Evolutionary conservation across 1,284 basidiomycete species (phyloP).

Genomic region (Ganoderma meredithae): DNA sequence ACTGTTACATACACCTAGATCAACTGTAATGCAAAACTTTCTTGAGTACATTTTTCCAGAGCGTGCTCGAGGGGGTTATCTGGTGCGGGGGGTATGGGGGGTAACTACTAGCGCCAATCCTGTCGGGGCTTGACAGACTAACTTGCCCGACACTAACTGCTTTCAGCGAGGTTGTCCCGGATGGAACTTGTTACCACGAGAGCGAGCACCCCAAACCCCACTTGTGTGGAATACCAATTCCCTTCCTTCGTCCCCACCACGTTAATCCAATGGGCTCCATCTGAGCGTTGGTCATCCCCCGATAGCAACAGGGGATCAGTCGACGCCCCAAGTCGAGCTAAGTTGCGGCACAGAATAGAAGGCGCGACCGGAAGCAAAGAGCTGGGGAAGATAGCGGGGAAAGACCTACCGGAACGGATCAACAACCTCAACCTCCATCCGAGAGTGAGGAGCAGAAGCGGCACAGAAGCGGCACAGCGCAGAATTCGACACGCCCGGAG

Average conservation of each 20-base stretch:
- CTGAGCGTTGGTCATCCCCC: background rate
- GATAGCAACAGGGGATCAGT: background rate
- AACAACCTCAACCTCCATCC: background rate
- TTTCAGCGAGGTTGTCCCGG: background rate
- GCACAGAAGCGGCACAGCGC: background rate
- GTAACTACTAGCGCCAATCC: background rate
- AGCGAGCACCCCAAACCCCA: background rate
- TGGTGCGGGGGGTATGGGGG: background rate
- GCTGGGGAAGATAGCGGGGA: background rate
- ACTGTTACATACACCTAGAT: no score
- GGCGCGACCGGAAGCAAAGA: background rate
- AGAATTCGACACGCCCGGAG: background rate
- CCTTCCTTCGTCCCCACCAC: background rate
- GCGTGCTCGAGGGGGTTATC: background rate
- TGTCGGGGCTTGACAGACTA: background rate
- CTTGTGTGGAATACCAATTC: background rate
- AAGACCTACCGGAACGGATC: background rate
- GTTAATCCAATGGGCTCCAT: background rate
- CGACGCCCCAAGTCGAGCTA: background rate
- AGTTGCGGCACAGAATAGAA: constrained; percentile 4
- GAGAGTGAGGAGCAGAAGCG: background rate
- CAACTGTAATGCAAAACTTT: no score
- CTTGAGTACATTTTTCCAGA: no score
- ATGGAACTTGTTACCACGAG: background rate
- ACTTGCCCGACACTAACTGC: background rate